Percentiles rank a stretch among this genome's conserved stretches.
phyloP scores from a whole-genome alignment of 345 rosid species.

The Murraya paniculata region DNA sequence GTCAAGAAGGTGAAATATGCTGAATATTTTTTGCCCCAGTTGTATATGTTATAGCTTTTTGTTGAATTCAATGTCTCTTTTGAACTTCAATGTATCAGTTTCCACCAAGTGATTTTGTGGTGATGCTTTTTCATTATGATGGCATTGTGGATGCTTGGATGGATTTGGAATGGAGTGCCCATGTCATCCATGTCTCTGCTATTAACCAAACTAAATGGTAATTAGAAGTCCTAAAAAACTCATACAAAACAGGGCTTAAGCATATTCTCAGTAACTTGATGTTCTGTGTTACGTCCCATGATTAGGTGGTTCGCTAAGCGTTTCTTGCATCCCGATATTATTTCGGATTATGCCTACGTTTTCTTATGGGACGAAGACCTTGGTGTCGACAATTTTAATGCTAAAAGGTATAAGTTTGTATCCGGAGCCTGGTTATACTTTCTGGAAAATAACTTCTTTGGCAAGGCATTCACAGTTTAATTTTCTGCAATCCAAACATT shows the following conservation, averaged over 20 bases:
- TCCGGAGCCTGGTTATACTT: background rate
- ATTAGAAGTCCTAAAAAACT: slow-evolving; percentile 12
- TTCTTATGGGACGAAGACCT: slow-evolving; percentile 75
- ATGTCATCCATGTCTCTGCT: slow-evolving; percentile 65
- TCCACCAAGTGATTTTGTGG: slow-evolving; percentile 44
- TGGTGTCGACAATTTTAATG: slow-evolving; percentile 45
- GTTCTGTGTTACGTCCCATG: background rate
- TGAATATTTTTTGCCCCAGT: background rate
- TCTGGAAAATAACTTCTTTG: background rate
- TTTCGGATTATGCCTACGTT: slow-evolving; percentile 45
- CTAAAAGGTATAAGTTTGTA: slow-evolving; percentile 33
- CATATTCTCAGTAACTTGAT: background rate
- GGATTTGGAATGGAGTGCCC: slow-evolving; percentile 60
- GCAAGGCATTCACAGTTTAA: background rate
- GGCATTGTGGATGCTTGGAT: slow-evolving; percentile 71
- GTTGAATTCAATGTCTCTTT: slow-evolving; percentile 3
- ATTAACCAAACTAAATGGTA: slow-evolving; percentile 85
- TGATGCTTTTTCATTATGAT: slow-evolving; percentile 86
- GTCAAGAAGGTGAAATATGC: slow-evolving; percentile 51
- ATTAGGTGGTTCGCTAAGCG: slow-evolving; percentile 93
- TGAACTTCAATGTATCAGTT: slow-evolving; percentile 41
- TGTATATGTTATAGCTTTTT: background rate
- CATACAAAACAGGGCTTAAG: background rate
- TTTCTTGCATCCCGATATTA: slow-evolving; percentile 63
- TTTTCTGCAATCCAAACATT: slow-evolving; percentile 7